These are phyloP conservation scores for Zasmidium cellare DNA, from an alignment of 2,329 filamentous ascomycete genomes.

Conservation along the genomic window DNA sequence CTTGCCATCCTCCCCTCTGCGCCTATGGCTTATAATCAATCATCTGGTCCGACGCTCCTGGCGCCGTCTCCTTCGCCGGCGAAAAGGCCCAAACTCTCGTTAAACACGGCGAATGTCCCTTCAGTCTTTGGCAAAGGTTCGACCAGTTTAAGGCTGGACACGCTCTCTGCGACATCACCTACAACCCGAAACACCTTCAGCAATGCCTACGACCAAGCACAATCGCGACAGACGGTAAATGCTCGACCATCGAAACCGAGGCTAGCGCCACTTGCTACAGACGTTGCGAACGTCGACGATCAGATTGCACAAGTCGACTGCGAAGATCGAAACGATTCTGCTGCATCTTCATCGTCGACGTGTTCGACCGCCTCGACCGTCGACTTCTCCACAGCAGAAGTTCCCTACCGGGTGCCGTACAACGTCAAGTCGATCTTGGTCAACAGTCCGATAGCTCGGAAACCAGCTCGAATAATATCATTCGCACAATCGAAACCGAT, in stretches of 20 bases:
- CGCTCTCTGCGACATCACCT: conserved; percentile 58
- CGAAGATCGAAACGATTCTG: conserved; percentile 26
- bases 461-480: conserved; percentile 18
- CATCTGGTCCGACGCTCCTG: conserved; percentile 19
- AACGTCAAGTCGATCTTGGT: conserved; percentile 47
- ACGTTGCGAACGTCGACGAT: conserved; percentile 11
- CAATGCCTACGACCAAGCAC: conserved; percentile 56
- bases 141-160: conserved; percentile 55
- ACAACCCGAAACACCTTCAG: conserved; percentile 62
- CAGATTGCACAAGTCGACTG: conserved; percentile 5
- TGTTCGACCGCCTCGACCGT: conserved; percentile 29
- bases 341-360: conserved; percentile 40
- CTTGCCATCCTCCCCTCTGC: conserved; percentile 42
- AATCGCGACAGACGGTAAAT: conserved; percentile 4
- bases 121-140: conserved; percentile 54
- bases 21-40: conserved; percentile 29
- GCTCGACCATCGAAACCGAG: conserved; percentile 27
- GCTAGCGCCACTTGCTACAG: conserved; percentile 35
- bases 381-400: conserved; percentile 34
- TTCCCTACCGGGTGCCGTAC: conserved; percentile 50
- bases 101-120: conserved; percentile 54
- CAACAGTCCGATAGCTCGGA: conserved; percentile 45
- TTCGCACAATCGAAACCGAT: conserved; percentile 42
- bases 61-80: conserved; percentile 25
- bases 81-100: conserved; percentile 59